Percentiles rank a stretch among this genome's conserved stretches.
These are phyloP conservation scores for Saraca asoca DNA, from an alignment of 331 rosid genomes.

Conservation along the genomic window DNA sequence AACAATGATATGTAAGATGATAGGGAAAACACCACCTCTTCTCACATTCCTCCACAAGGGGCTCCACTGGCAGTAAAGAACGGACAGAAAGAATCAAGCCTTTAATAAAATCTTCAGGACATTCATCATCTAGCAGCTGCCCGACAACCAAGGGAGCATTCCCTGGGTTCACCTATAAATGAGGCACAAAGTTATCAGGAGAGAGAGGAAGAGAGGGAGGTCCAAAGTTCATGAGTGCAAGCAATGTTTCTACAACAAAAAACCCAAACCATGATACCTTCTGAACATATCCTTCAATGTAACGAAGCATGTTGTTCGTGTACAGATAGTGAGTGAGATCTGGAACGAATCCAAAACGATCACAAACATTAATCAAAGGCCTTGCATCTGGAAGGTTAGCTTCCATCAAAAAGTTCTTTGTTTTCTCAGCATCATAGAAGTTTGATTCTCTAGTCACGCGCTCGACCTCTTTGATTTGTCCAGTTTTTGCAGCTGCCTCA, in stretches of 20 bases:
- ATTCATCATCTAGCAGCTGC: constrained; percentile 95
- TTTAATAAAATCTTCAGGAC: constrained; percentile 86
- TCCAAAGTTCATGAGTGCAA: background rate
- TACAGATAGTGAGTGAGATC: constrained; percentile 96
- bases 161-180: constrained; percentile 87
- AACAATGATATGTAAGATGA: background rate
- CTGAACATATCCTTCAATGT: constrained; percentile 97
- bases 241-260: constrained; percentile 4
- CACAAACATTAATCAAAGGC: constrained; percentile 95
- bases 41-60: constrained; percentile 84
- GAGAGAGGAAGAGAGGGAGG: constrained; percentile 8
- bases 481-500: constrained; percentile 99
- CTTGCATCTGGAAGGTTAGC: constrained; percentile 99
- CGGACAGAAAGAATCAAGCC: constrained; percentile 89
- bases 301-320: constrained; percentile 98
- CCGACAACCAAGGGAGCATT: constrained; percentile 99
- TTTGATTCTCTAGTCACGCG: constrained; percentile 98
- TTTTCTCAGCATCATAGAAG: constrained; percentile 94
- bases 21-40: constrained; percentile 63
- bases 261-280: constrained; percentile 60
- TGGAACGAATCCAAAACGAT: constrained; percentile 98
- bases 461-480: constrained; percentile 98
- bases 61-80: constrained; percentile 73
- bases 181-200: constrained; percentile 2
- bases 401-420: constrained; percentile 96